A percentile compares a stretch with the other conserved stretches of the same genome.
Evolutionary conservation across 371 early-diverging fungal genomes (phyloP).

Genomic region (Mortierella sp.): DNA sequence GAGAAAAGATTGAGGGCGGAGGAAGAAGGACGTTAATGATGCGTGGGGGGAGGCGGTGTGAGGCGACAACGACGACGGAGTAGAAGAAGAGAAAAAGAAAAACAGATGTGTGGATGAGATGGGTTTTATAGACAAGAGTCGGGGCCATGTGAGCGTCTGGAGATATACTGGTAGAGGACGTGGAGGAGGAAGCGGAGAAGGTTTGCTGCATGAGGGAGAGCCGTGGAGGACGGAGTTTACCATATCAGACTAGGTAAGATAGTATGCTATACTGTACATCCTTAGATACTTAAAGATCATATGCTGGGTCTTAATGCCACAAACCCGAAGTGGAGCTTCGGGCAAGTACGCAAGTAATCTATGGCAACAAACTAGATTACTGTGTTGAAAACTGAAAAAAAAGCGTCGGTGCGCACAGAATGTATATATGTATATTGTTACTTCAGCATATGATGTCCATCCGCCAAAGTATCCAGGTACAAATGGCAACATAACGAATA

Average conservation of each 20-base stretch:
- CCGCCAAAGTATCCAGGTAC: too few relatives aligned
- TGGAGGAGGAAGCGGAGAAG: constrained; percentile 1
- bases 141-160: constrained; percentile 39
- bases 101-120: not conserved
- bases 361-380: too few relatives aligned
- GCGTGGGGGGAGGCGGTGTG: not conserved
- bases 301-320: not conserved
- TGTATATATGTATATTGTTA: too few relatives aligned
- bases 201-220: not conserved
- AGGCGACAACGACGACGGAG: constrained; percentile 20
- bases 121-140: constrained; percentile 15
- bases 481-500: too few relatives aligned
- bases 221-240: too few relatives aligned
- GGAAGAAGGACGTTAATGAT: constrained; percentile 5
- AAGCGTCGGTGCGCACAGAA: too few relatives aligned
- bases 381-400: too few relatives aligned
- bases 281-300: not conserved
- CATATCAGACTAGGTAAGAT: not conserved
- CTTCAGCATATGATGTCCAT: too few relatives aligned
- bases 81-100: not conserved
- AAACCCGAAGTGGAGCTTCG: not conserved
- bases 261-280: not conserved
- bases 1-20: not conserved
- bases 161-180: constrained; percentile 2
- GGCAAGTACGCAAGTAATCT: too few relatives aligned